These are phyloP conservation scores for Chernovozyma aurita DNA, from an alignment of 1,139 yeast species.

Conservation along the genomic window DNA sequence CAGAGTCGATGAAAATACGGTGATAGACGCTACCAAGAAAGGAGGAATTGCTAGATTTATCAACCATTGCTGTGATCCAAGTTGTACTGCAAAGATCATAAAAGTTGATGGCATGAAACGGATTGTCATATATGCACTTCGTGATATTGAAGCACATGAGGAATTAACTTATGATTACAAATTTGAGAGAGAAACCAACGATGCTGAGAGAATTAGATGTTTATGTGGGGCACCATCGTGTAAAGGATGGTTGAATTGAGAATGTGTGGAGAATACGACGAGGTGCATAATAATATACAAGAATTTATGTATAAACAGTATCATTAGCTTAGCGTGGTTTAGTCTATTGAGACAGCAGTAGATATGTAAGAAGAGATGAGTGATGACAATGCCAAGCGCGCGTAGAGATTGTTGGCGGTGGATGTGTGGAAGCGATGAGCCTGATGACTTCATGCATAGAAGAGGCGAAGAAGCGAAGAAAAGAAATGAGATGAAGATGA, in stretches of 20 bases:
- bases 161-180: constrained; percentile 94
- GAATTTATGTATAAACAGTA: too few species aligned
- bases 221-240: constrained; percentile 94
- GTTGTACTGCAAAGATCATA: constrained; percentile 94
- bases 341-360: too few species aligned
- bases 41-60: constrained; percentile 97
- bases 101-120: constrained; percentile 92
- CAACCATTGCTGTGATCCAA: constrained; percentile 95
- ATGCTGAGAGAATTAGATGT: constrained; percentile 86
- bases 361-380: too few species aligned
- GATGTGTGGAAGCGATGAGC: too few species aligned
- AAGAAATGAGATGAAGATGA: too few species aligned
- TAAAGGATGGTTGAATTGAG: constrained; percentile 80
- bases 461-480: too few species aligned
- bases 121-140: constrained; percentile 88
- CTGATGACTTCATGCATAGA: too few species aligned
- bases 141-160: constrained; percentile 86
- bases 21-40: constrained; percentile 93
- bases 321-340: too few species aligned
- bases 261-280: too few species aligned
- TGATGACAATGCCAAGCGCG: too few species aligned
- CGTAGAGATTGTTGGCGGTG: too few species aligned
- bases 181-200: constrained; percentile 87
- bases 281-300: too few species aligned
- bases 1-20: constrained; percentile 89